Base-by-base conservation (phyloP, 345 rosid species). In the Limnanthes douglasii region DNA sequence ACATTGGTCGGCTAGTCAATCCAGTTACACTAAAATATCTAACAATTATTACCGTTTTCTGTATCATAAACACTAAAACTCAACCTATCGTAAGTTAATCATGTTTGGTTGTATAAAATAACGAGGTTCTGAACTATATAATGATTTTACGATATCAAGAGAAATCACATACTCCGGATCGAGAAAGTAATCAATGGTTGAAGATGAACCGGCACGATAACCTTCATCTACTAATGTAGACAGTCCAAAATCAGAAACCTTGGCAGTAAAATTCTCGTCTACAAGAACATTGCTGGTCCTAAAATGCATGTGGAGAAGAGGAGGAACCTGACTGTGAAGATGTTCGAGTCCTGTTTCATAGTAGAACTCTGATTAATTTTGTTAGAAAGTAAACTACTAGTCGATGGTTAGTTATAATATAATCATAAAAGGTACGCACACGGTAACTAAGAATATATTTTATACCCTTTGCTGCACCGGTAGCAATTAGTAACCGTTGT, bases 301-400 rank as follows among this genome's bases (percentile, higher is more conserved):
- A 53, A 68, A 68, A 55, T 59, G 66, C 70, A 59, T 48, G 50
- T 68, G 74, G 31, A 52, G 47, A 21, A 68, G 34, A 19, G 70
- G 70, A 51, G 64, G 64, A 26, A 33, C 61, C 63, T 55, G 21
- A 42, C 64, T 49, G 54, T 68, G 74, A 52, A 68, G 64, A 46
- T 68, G 48, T 30, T 59, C 60, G 37, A 68, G 58, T 11, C 70
- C 74, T 68, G 64, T 9, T 48, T 20, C 34, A 50, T 24, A 43
- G 43, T 11, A 26, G 21, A 60, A 11, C 10, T 41, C 11, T n/a
- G 10, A 36, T 19, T 2, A 6, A 41, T 15, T 17, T n/a, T n/a
- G n/a, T n/a, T n/a, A n/a, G n/a, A n/a, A n/a, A n/a, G n/a, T n/a
- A n/a, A n/a, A n/a, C n/a, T n/a, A n/a, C n/a, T n/a, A n/a, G n/a